Conservation (phyloP, 805 yeast genomes). For the Schwanniomyces occidentalis region DNA sequence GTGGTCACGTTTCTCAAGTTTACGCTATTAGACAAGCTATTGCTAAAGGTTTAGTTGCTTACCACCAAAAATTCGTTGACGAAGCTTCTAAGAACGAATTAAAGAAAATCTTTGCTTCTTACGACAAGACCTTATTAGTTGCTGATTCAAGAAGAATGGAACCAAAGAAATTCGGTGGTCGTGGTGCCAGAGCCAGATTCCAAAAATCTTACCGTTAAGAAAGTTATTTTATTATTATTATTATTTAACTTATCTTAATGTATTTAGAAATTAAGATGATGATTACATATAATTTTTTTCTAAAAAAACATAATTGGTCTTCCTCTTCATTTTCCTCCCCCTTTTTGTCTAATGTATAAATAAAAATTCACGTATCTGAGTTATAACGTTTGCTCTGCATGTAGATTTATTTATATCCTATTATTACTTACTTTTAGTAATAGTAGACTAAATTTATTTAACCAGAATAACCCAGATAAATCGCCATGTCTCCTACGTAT, state of each 20-base stretch:
- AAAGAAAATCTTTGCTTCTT: slow-evolving; percentile 94
- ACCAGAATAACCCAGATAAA: no score
- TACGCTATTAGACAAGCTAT: slow-evolving; percentile 99
- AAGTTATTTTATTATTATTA: slow-evolving; percentile 7
- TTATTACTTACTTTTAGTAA: no score
- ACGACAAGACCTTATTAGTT: slow-evolving; percentile 99
- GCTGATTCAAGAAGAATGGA: slow-evolving; percentile 99
- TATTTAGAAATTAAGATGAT: slow-evolving; percentile 2
- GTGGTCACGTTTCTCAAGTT: slow-evolving; percentile 99
- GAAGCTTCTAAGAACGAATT: slow-evolving; percentile 99
- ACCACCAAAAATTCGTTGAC: slow-evolving; percentile 98
- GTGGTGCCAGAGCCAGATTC: slow-evolving; percentile 99
- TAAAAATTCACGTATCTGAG: slow-evolving; percentile 5
- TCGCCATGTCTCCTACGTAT: no score
- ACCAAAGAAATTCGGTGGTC: slow-evolving; percentile 99
- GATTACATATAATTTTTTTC: slow-evolving; percentile 1
- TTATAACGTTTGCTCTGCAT: slow-evolving; percentile 1
- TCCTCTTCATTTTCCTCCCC: slow-evolving; percentile 4
- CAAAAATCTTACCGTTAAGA: slow-evolving; percentile 99
- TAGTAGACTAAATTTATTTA: no score
- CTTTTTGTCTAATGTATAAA: slow-evolving; percentile 6
- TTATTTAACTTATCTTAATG: slow-evolving; percentile 1
- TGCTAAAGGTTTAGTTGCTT: slow-evolving; percentile 99
- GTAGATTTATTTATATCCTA: neutral
- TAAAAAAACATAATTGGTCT: slow-evolving; percentile 1